A percentile compares a stretch with the other conserved stretches of the same genome.
These are phyloP conservation scores for Apiotrichum siamense DNA, from an alignment of 1,284 basidiomycete genomes.

Conservation along the genomic window DNA sequence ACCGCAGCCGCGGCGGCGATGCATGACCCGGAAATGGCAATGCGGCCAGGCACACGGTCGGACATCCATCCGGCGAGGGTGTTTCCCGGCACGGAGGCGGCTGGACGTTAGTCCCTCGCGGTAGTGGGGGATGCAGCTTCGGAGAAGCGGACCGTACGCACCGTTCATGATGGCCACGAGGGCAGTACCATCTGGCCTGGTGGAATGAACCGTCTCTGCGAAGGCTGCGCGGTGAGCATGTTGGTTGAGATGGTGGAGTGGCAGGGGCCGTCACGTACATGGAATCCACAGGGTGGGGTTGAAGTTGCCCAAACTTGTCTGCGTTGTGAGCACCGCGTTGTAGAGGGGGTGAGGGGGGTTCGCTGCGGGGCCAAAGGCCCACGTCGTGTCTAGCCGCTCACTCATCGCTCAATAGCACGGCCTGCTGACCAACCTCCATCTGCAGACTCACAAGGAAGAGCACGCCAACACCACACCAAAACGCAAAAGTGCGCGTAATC, in stretches of 20 bases:
- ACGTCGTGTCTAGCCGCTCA: too few species aligned
- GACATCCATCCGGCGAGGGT: conserved; percentile 38
- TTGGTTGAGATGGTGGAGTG: too few species aligned
- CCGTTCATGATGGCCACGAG: conserved; percentile 45
- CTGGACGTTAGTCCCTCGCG: too few species aligned
- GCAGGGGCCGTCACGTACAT: too few species aligned
- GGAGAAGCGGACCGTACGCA: too few species aligned
- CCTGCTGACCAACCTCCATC: too few species aligned
- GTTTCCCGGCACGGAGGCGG: conserved; percentile 39
- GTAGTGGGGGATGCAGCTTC: too few species aligned
- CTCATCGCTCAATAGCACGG: too few species aligned
- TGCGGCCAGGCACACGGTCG: conserved; percentile 30
- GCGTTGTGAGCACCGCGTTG: too few species aligned
- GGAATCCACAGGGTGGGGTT: conserved; percentile 46
- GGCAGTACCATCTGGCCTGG: conserved; percentile 36
- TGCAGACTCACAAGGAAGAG: conserved; percentile 35
- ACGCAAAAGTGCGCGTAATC: conserved; percentile 22
- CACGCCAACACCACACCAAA: conserved; percentile 28
- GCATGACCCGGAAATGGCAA: conserved; percentile 33
- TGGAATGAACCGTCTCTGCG: conserved; percentile 32
- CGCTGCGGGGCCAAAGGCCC: too few species aligned
- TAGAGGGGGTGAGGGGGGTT: too few species aligned
- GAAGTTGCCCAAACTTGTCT: conserved; percentile 47
- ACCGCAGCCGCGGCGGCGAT: conserved; percentile 31
- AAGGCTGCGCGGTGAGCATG: too few species aligned